Evolutionary conservation across 176 grass and related monocot genomes (phyloP), one percentile per base, ranked within the genome.

Genomic region (Lolium perenne): DNA sequence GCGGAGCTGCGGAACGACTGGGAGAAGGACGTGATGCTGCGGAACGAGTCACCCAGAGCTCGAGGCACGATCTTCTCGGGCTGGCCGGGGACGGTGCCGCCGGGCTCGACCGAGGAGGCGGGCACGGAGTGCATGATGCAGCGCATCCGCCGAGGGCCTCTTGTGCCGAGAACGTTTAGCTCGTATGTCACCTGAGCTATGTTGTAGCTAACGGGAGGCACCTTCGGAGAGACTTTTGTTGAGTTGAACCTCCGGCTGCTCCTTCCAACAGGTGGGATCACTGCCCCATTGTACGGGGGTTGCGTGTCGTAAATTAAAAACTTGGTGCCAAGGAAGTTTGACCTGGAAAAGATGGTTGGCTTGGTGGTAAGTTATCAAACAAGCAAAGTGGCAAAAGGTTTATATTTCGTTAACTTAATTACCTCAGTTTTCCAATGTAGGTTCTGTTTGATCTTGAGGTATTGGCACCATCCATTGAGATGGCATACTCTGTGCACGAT

Each of bases 341-440:
- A 99, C 73, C 97, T 99, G 92, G 20, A 86, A 81, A 38, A 84
- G n/a, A 0, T 0, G 3, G 1, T 47, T 46, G 32, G 14, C 10
- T 79, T 55, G 1, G 61, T 75, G 2, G 40, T 32, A 45, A 22
- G 61, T 5, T 18, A 47, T 14, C 41, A 45, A 88, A 78, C 61
- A 54, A 26, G 57, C 0, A 62, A 10, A 64, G 63, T 55, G 15
- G 10, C 0, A 43, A 53, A 23, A 73, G 13, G 2, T 55, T 25
- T 29, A 46, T 25, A 47, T 53, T 60, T n/a, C 23, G 48, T 40
- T 22, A 38, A 29, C 60, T 32, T 69, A 82, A 77, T 72, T 88
- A 97, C 97, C 97, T 97, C 82, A 99, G 62, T 84, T 99, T 99
- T 38, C 97, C 97, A 83, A 99, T 97, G 59, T 97, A 93, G 66